phyloP scores from a whole-genome alignment of 192 early-diverging fungal species.

The Anaeromyces robustus region DNA sequence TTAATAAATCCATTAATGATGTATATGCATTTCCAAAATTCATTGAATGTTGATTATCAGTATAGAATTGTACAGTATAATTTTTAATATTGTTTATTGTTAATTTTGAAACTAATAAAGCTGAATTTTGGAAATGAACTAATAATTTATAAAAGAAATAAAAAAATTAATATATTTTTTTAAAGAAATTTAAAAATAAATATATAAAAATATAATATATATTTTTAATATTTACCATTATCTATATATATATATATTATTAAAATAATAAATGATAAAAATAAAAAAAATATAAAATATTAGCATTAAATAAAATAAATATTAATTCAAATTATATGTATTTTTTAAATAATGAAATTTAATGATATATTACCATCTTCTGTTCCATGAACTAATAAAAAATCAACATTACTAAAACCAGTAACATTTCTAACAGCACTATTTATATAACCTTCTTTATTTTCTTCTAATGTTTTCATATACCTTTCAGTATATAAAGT shows the following conservation, averaged over 20 bases:
- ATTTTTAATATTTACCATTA: too few species aligned
- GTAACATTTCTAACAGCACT: slow-evolving; percentile 64
- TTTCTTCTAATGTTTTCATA: slow-evolving; percentile 74
- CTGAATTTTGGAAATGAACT: slow-evolving; percentile 88
- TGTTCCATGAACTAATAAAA: slow-evolving; percentile 78
- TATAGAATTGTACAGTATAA: slow-evolving; percentile 77
- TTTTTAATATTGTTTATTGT: slow-evolving; percentile 53
- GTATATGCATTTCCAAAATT: neutral
- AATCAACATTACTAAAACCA: slow-evolving; percentile 62
- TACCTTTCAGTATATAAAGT: slow-evolving; percentile 93
- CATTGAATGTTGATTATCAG: slow-evolving; percentile 83
- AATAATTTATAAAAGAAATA: too few species aligned
- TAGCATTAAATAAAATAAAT: neutral
- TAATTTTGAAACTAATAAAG: slow-evolving; percentile 56
- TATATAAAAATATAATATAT: too few species aligned
- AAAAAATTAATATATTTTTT: too few species aligned
- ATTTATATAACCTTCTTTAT: slow-evolving; percentile 58
- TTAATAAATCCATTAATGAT: neutral
- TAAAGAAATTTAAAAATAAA: too few species aligned
- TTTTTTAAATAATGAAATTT: neutral
- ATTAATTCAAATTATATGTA: slow-evolving; percentile 1
- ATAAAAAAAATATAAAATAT: neutral
- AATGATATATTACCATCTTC: slow-evolving; percentile 38
- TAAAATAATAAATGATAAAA: too few species aligned
- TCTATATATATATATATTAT: too few species aligned